A percentile compares a stretch with the other conserved stretches of the same genome.
Evolutionary conservation across 495 filamentous ascomycete species (phyloP).

Genomic region (Penicillium psychrofluorescens): DNA sequence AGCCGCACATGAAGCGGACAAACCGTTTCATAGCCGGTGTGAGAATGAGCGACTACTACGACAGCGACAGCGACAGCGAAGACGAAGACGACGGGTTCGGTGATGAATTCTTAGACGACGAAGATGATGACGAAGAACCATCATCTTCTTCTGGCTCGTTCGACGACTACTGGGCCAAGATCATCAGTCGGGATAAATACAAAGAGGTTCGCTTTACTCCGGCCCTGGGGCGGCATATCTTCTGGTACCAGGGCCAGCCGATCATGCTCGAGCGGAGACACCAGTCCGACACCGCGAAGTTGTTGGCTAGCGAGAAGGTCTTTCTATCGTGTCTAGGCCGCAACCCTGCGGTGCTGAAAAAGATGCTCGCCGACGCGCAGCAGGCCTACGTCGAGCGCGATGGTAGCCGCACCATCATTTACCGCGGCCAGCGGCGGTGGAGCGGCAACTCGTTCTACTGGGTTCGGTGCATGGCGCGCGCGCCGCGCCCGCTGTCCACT

Average conservation of each 20-base stretch:
- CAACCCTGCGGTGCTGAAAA: constrained; percentile 56
- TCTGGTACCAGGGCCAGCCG: constrained; percentile 52
- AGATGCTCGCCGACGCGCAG: constrained; percentile 59
- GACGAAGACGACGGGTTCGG: constrained; percentile 23
- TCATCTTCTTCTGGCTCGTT: constrained; percentile 7
- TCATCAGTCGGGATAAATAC: constrained; percentile 42
- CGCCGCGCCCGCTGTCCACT: constrained; percentile 71
- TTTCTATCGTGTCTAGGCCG: constrained; percentile 61
- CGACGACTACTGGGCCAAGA: constrained; percentile 43
- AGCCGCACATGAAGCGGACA: constrained; percentile 48
- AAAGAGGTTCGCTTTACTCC: constrained; percentile 59
- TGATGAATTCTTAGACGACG: neutral
- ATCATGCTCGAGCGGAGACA: constrained; percentile 48
- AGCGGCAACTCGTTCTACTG: constrained; percentile 46
- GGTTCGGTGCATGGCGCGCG: constrained; percentile 59
- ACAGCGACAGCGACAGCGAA: constrained; percentile 34
- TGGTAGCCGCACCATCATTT: constrained; percentile 57
- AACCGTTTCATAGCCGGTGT: constrained; percentile 57
- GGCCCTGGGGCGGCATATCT: constrained; percentile 56
- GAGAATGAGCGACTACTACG: constrained; percentile 40
- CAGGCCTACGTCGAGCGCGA: constrained; percentile 50
- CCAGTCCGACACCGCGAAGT: constrained; percentile 18
- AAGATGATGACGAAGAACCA: constrained; percentile 1
- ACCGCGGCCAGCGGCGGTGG: constrained; percentile 52
- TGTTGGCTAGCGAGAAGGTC: constrained; percentile 49